Evolutionary conservation across 2,329 filamentous ascomycete genomes (phyloP).

Genomic region (Nigrospora osmanthi): DNA sequence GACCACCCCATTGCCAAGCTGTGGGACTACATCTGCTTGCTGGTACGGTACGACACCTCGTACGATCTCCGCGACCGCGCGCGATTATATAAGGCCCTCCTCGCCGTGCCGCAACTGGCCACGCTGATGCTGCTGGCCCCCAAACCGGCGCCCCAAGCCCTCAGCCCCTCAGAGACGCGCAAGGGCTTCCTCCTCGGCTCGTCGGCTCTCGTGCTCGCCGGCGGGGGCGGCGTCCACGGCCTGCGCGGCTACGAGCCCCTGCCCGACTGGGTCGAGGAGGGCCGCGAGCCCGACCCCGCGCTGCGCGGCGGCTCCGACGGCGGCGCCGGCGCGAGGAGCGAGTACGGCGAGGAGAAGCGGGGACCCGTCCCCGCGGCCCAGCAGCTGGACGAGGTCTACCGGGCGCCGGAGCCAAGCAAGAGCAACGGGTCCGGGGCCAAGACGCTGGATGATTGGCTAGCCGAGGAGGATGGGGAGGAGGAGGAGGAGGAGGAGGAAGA

Average conservation of each 20-base stretch:
- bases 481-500: conserved; percentile 43
- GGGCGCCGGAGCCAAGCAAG: conserved; percentile 31
- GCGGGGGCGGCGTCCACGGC: conserved; percentile 64
- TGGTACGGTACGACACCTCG: conserved; percentile 87
- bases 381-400: conserved; percentile 50
- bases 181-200: conserved; percentile 75
- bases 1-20: conserved; percentile 66
- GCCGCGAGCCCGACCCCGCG: conserved; percentile 68
- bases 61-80: conserved; percentile 92
- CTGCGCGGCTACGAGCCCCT: conserved; percentile 72
- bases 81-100: conserved; percentile 77
- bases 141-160: conserved; percentile 86
- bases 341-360: conserved; percentile 31
- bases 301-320: conserved; percentile 41
- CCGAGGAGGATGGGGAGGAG: conserved; percentile 57
- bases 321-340: conserved; percentile 20
- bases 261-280: conserved; percentile 77
- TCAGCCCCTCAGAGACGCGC: conserved; percentile 78
- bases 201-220: conserved; percentile 75
- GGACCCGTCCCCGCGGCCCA: conserved; percentile 49
- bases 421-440: conserved; percentile 47
- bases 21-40: conserved; percentile 77
- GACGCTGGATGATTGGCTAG: conserved; percentile 89
- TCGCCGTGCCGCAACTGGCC: conserved; percentile 78
- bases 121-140: conserved; percentile 86